phyloP scores from a whole-genome alignment of 805 yeast genomes.

The Monosporozyma yasuniensis region DNA sequence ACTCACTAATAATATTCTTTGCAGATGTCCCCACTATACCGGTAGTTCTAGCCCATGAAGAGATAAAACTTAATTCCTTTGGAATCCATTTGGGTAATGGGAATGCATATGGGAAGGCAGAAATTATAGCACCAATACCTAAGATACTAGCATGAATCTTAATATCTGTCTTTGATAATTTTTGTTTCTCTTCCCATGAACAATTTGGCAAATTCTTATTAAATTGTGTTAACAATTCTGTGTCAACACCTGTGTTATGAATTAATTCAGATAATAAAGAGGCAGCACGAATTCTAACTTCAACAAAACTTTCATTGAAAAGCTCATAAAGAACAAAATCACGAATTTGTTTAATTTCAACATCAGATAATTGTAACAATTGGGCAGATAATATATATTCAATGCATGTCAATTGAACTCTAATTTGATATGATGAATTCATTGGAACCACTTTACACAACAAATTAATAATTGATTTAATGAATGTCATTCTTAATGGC shows the following conservation, averaged over 20 bases:
- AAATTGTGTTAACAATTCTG: constrained; percentile 29
- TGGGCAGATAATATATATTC: constrained; percentile 69
- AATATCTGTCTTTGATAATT: constrained; percentile 34
- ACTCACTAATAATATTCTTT: constrained; percentile 68
- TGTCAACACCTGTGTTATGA: constrained; percentile 46
- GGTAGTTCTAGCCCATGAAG: constrained; percentile 64
- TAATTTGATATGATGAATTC: constrained; percentile 49
- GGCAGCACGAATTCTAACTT: constrained; percentile 69
- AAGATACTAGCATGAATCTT: constrained; percentile 76
- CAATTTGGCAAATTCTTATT: constrained; percentile 35
- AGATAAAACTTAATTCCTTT: constrained; percentile 55
- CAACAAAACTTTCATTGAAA: constrained; percentile 56
- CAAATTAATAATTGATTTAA: constrained; percentile 1
- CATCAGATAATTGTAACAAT: constrained; percentile 41
- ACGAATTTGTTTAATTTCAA: constrained; percentile 43
- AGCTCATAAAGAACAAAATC: constrained; percentile 41
- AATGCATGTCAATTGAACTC: constrained; percentile 60
- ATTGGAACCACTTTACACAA: neutral
- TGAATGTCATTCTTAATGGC: constrained; percentile 30
- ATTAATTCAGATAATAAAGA: constrained; percentile 72
- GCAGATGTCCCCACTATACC: constrained; percentile 81
- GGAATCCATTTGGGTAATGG: constrained; percentile 97
- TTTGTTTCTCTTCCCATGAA: constrained; percentile 27
- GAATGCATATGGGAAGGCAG: constrained; percentile 82
- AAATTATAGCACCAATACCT: constrained; percentile 80